Evolutionary conservation across 306 rosid species (phyloP).

Genomic region (Acacia acuminata): DNA sequence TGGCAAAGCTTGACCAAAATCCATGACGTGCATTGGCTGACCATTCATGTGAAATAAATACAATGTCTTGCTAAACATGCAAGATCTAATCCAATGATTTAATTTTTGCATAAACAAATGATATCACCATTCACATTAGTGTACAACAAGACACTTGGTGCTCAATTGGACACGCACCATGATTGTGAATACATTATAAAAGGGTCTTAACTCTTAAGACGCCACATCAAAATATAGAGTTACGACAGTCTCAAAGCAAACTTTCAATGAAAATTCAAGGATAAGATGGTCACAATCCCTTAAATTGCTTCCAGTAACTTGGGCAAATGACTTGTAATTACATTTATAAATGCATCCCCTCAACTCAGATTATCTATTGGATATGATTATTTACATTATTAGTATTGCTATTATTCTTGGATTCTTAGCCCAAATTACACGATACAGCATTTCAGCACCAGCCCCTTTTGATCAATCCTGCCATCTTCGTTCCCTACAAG

Average conservation of each 20-base stretch:
- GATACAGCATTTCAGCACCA: conserved; percentile 85
- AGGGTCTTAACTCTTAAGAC: conserved; percentile 16
- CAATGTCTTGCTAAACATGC: conserved; percentile 4
- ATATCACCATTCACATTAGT: not conserved
- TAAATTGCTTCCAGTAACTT: conserved; percentile 46
- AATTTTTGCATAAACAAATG: not conserved
- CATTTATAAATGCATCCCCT: conserved; percentile 46
- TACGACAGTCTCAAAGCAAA: conserved; percentile 30
- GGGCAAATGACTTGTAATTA: conserved; percentile 39
- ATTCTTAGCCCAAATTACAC: conserved; percentile 55
- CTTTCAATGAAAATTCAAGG: conserved; percentile 17
- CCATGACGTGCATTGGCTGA: not conserved
- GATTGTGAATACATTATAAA: conserved; percentile 4
- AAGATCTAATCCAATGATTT: not conserved
- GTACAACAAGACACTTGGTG: not conserved
- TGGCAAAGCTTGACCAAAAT: not conserved
- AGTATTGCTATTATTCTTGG: conserved; percentile 14
- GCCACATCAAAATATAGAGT: conserved; percentile 26
- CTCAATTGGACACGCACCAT: not conserved
- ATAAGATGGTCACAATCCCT: conserved; percentile 21
- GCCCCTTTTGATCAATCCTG: conserved; percentile 83
- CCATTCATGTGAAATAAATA: not conserved
- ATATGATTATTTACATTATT: conserved; percentile 55
- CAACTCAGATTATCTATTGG: conserved; percentile 39
- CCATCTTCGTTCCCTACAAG: conserved; percentile 87